Conservation (phyloP, 352 stramenopile genomes). For the Phytophthora citricola region DNA sequence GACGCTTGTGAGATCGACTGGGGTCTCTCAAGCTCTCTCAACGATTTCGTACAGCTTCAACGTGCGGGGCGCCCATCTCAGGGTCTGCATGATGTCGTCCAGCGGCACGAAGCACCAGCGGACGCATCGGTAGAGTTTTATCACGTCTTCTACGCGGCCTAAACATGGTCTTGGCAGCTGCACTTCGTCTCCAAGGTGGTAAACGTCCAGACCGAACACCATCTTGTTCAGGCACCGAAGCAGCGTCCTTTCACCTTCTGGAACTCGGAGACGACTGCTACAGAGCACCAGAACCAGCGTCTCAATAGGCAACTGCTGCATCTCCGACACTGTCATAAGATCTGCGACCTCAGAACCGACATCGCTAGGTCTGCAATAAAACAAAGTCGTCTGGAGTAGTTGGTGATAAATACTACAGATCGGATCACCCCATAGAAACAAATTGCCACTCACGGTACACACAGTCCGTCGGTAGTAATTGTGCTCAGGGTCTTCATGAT, state of each 20-base stretch:
- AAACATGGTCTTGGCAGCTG: conserved; percentile 27
- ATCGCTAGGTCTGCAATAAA: conserved; percentile 45
- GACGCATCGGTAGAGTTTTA: conserved; percentile 54
- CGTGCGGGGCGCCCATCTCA: conserved; percentile 44
- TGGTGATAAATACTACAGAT: conserved; percentile 74
- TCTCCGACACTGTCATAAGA: conserved; percentile 29
- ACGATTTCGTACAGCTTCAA: conserved; percentile 64
- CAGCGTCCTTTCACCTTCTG: conserved; percentile 57
- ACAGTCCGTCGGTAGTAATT: conserved; percentile 36
- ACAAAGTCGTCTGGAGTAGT: conserved; percentile 58
- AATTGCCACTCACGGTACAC: conserved; percentile 33
- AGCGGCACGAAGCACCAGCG: conserved; percentile 67
- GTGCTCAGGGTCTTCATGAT: conserved; percentile 24
- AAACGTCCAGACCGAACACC: conserved; percentile 36
- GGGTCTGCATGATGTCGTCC: conserved; percentile 55
- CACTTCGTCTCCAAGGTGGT: background rate
- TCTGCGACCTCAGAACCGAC: conserved; percentile 28
- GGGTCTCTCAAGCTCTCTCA: conserved; percentile 28
- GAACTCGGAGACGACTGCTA: conserved; percentile 62
- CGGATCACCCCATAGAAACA: conserved; percentile 55
- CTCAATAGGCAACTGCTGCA: conserved; percentile 51
- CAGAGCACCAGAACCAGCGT: conserved; percentile 60
- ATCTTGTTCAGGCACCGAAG: conserved; percentile 45
- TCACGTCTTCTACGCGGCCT: conserved; percentile 42
- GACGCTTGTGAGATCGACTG: conserved; percentile 25